Evolutionary conservation across 768 basidiomycete species (phyloP).

Genomic region (Mycena galericulata): DNA sequence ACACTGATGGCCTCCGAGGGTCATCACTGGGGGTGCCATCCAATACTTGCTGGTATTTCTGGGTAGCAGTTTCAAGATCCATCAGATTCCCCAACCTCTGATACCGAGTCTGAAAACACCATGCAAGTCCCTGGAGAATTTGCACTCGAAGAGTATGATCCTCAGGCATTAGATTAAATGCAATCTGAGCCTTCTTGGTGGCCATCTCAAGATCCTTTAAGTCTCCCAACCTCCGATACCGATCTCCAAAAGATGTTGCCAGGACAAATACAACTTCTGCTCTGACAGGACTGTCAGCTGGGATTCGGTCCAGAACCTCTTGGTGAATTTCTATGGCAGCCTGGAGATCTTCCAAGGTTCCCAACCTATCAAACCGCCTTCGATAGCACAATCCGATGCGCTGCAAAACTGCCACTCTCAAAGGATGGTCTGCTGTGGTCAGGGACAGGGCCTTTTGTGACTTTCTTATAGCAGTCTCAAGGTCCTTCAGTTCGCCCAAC

Average conservation of each 20-base stretch:
- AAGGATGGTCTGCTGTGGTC: no score
- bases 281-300: neutral
- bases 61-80: no score
- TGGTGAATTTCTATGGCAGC: neutral
- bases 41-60: constrained; percentile 50
- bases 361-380: neutral
- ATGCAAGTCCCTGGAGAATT: neutral
- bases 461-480: neutral
- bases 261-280: neutral
- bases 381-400: neutral
- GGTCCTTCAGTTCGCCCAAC: no score
- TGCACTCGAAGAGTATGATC: neutral
- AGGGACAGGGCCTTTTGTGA: no score
- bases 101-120: neutral
- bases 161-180: neutral
- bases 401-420: neutral
- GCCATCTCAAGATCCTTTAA: neutral
- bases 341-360: neutral
- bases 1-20: no score
- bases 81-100: neutral
- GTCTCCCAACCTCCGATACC: neutral
- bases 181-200: neutral
- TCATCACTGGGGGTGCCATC: no score
- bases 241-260: neutral
- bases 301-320: neutral